Conservation (phyloP, 1,284 basidiomycete genomes). For the Naganishia albida region DNA sequence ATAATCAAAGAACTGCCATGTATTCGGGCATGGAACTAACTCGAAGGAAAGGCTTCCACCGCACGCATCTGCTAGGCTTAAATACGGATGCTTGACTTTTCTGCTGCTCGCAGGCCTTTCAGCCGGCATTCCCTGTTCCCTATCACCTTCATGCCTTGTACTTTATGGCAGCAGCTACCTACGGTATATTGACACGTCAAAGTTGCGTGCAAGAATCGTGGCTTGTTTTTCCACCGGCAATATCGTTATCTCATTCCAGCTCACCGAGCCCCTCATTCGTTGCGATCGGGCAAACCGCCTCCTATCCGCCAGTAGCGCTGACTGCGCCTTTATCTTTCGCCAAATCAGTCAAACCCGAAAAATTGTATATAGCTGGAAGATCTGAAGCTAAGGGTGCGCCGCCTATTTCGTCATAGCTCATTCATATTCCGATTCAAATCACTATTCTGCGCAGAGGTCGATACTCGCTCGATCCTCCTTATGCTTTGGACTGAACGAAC, state of each 20-base stretch:
- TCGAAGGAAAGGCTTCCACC: no score
- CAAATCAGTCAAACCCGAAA: background rate
- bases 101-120: no score
- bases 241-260: background rate
- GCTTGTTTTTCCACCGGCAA: constrained; percentile 1
- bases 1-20: no score
- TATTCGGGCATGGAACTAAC: no score
- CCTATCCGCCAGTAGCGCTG: no score
- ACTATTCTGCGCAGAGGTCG: constrained; percentile 1
- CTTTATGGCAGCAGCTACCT: no score
- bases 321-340: no score
- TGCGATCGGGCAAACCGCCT: background rate
- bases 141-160: no score
- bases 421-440: background rate
- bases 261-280: constrained; percentile 1
- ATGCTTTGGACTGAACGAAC: constrained; percentile 53
- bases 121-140: no score
- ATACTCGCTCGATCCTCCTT: constrained; percentile 31
- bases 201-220: background rate
- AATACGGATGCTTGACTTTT: no score
- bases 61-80: no score
- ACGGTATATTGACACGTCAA: no score
- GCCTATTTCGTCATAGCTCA: background rate
- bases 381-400: background rate
- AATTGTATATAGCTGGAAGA: background rate